A percentile compares a stretch with the other conserved stretches of the same genome.
Evolutionary conservation across 2,329 filamentous ascomycete genomes (phyloP).

Genomic region (Aspergillus carbonarius): DNA sequence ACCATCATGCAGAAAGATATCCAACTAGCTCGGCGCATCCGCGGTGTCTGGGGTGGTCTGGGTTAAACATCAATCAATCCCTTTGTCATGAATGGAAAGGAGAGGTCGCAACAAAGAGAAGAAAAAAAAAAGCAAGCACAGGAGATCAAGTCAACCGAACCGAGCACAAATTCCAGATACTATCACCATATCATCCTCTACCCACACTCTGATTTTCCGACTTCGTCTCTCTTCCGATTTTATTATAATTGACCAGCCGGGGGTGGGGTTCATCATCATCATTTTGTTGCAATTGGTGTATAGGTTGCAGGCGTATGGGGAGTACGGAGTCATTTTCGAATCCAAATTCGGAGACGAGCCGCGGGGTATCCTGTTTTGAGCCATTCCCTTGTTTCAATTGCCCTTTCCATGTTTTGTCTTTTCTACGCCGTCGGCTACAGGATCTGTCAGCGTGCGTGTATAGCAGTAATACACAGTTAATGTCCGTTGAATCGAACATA

Average conservation of each 20-base stretch:
- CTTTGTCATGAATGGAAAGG: background rate
- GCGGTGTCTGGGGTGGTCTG: constrained; percentile 72
- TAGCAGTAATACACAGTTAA: constrained; percentile 8
- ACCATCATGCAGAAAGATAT: constrained; percentile 99
- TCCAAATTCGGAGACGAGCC: background rate
- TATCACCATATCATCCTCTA: background rate
- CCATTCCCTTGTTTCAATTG: background rate
- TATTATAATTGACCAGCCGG: background rate
- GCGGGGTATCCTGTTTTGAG: background rate
- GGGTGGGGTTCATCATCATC: background rate
- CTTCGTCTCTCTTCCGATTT: background rate
- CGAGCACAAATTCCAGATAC: background rate
- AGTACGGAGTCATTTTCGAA: background rate
- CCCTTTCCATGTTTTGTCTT: background rate
- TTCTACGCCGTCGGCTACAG: background rate
- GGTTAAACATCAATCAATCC: constrained; percentile 46
- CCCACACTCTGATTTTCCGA: background rate
- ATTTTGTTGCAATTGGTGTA: constrained; percentile 7
- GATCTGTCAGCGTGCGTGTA: constrained; percentile 4
- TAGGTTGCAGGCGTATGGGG: constrained; percentile 4
- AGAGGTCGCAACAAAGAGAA: background rate
- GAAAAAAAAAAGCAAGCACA: background rate
- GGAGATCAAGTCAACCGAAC: background rate
- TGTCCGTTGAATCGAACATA: background rate
- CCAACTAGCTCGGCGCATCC: constrained; percentile 79